Evolutionary conservation across 768 basidiomycete genomes (phyloP).

Genomic region (Sporobolomyces phaffii): DNA sequence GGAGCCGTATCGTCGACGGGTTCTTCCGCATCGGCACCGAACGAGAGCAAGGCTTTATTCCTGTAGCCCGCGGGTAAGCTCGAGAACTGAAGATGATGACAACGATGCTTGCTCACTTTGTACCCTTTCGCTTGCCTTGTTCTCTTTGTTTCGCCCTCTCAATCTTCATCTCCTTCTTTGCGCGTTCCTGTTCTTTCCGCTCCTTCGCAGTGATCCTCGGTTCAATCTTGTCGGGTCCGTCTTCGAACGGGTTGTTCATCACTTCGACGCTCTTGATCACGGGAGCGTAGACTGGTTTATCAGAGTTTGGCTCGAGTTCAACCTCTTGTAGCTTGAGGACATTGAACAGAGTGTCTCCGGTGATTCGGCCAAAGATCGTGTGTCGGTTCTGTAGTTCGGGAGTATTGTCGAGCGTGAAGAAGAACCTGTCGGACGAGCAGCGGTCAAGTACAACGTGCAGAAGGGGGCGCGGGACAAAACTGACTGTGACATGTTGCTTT

Average conservation of each 20-base stretch:
- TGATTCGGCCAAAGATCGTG: conserved; percentile 77
- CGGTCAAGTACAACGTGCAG: too few relatives aligned
- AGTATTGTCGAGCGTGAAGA: conserved; percentile 75
- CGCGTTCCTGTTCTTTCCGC: conserved; percentile 62
- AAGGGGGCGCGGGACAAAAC: conserved; percentile 1
- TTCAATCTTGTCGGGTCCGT: conserved; percentile 58
- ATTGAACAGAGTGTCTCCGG: conserved; percentile 61
- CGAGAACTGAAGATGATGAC: too few relatives aligned
- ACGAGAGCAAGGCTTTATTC: conserved; percentile 82
- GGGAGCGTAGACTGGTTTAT: conserved; percentile 79
- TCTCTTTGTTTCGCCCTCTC: conserved; percentile 67
- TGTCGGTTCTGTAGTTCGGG: conserved; percentile 83
- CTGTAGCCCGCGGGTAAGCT: conserved; percentile 49
- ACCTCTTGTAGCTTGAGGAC: conserved; percentile 45
- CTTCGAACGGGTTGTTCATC: conserved; percentile 86
- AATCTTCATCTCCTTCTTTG: conserved; percentile 65
- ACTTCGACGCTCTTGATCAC: conserved; percentile 80
- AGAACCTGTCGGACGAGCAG: conserved; percentile 46
- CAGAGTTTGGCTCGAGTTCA: conserved; percentile 64
- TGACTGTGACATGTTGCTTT: conserved; percentile 91
- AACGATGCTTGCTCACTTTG: conserved; percentile 70
- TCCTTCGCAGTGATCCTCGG: conserved; percentile 95
- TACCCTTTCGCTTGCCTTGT: conserved; percentile 63
- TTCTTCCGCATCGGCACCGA: conserved; percentile 64
- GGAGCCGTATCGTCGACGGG: conserved; percentile 41